Evolutionary conservation across 345 rosid species (phyloP).

Genomic region (Syzygium aromaticum): DNA sequence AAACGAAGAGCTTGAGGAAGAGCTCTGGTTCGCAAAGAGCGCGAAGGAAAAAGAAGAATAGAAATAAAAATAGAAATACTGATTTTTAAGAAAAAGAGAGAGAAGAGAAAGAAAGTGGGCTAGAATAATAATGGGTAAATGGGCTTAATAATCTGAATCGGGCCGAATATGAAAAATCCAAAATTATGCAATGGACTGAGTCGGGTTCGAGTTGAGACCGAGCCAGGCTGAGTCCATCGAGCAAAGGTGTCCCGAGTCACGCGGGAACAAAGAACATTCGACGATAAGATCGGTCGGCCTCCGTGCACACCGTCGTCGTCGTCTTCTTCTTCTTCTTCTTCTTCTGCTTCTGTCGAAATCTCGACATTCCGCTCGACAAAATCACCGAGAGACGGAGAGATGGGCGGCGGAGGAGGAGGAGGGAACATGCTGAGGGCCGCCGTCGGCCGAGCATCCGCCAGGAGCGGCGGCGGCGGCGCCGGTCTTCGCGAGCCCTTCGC

Average conservation of each 20-base stretch:
- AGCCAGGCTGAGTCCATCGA: neutral
- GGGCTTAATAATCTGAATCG: neutral
- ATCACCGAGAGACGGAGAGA: slow-evolving; percentile 19
- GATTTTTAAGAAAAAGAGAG: neutral
- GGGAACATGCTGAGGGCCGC: slow-evolving; percentile 42
- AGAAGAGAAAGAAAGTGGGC: neutral
- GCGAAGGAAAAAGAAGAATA: neutral
- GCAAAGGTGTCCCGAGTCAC: neutral
- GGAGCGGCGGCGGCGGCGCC: neutral
- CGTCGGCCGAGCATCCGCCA: slow-evolving; percentile 22
- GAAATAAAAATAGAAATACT: neutral
- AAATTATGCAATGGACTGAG: neutral
- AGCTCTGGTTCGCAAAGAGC: neutral
- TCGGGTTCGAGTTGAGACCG: neutral
- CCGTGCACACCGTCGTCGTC: fast-evolving
- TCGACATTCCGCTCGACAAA: neutral
- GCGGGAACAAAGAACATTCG: neutral
- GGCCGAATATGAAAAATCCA: neutral
- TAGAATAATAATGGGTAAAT: neutral
- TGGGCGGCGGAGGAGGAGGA: slow-evolving; percentile 48
- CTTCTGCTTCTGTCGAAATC: neutral
- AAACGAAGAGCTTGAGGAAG: neutral
- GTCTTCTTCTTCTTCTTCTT: neutral
- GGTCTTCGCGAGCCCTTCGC: neutral
- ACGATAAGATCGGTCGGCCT: neutral